Evolutionary conservation across 176 grass and related monocot species (phyloP), one percentile per base, ranked within the genome.

Genomic region (Rhynchospora pubera): DNA sequence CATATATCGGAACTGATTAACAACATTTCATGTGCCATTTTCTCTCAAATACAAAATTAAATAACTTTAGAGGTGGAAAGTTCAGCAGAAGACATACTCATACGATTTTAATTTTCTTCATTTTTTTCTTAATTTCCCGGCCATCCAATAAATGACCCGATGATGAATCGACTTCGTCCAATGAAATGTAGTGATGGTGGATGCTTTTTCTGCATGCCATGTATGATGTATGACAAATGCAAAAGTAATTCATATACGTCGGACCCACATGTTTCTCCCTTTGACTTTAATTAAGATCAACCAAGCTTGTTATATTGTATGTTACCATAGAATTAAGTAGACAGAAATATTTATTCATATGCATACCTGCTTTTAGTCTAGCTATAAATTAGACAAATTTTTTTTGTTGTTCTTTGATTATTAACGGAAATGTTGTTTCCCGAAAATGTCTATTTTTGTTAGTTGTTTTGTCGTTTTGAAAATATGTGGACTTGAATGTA

Each of bases 161-260:
- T 58, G 75, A 58, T 56, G 75, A 79, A 79, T 61, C 0, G 53
- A 61, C 77, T 11, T 74, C 21, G 15, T 61, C 53, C 53, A 79
- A 79, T 79, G 15, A 51, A 39, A 79, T 19, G 57, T 1, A 62
- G 6, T n/a, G 76, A 79, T 59, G 22, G 76, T 79, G 77, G 77
- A 42, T 60, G 56, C 50, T 59, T 75, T 53, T 61, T 62, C 14
- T 79, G 55, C 77, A 79, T 79, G 53, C 7, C 52, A 30, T 78
- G 21, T 59, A 79, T 79, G 52, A 39, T 79, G 51, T 57, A 44
- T 60, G 67, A 44, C 68, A 50, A 50, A 50, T 73, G 68, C 44
- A 50, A 73, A 73, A 68, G 32, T 75, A 2, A 75, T 75, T 75
- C 47, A 28, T 15, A 52, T 74, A 44, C 9, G 22, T 5, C n/a